A percentile compares a stretch with the other conserved stretches of the same genome.
phyloP scores from a whole-genome alignment of 2,329 filamentous ascomycete species.

The Sphaerulina vaccinii region DNA sequence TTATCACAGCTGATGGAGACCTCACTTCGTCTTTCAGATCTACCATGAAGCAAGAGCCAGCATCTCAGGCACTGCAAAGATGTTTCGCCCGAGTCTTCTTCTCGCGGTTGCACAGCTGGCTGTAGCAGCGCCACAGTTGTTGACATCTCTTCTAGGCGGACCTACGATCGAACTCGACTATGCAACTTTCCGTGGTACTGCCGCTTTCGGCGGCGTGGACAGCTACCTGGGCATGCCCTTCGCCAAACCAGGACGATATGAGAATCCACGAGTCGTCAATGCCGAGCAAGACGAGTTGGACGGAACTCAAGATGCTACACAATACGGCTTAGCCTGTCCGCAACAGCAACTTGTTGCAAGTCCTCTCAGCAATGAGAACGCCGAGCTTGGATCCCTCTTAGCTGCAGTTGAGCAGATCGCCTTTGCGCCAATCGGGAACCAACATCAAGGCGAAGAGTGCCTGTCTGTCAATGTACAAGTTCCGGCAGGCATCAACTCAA shows the following conservation, averaged over 20 bases:
- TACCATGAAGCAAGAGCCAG: too few relatives aligned
- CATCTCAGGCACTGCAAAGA: too few relatives aligned
- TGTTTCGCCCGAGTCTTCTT: too few relatives aligned
- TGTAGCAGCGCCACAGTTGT: too few relatives aligned
- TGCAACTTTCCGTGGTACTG: conserved; percentile 16
- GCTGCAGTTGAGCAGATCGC: conserved; percentile 13
- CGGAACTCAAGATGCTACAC: conserved; percentile 11
- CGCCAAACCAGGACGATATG: conserved; percentile 6
- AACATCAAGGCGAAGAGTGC: conserved; percentile 17
- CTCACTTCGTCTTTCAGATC: too few relatives aligned
- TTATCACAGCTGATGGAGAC: too few relatives aligned
- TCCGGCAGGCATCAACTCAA: conserved; percentile 5
- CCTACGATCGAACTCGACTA: too few relatives aligned
- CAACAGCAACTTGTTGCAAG: conserved; percentile 11
- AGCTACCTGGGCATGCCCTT: conserved; percentile 21
- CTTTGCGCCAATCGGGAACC: conserved; percentile 5
- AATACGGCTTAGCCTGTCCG: conserved; percentile 14
- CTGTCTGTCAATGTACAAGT: conserved; percentile 14
- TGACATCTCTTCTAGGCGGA: too few relatives aligned
- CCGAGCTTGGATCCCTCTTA: conserved; percentile 11
- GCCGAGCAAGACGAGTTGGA: conserved; percentile 10
- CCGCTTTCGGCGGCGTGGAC: neutral
- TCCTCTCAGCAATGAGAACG: neutral
- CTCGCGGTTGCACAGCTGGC: too few relatives aligned
- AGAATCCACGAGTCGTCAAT: conserved; percentile 13